phyloP scores from a whole-genome alignment of 805 yeast species.

The Teunomyces funiuensis region DNA sequence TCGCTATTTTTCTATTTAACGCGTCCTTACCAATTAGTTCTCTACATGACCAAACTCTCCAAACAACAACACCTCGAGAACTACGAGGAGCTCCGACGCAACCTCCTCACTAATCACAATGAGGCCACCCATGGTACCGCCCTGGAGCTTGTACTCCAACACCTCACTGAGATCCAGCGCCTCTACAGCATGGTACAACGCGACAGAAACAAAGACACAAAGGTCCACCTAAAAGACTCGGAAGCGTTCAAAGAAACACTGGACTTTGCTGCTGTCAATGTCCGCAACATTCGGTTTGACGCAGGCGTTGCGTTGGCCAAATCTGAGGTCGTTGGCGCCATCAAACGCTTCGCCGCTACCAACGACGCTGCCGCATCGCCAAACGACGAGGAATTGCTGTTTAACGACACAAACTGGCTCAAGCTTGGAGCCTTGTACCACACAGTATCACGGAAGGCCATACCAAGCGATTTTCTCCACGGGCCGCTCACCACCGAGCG shows the following conservation, averaged over 20 bases:
- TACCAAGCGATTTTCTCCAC: slow-evolving; percentile 58
- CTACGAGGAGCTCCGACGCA: slow-evolving; percentile 29
- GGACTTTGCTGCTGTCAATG: slow-evolving; percentile 62
- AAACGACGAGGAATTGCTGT: slow-evolving; percentile 26
- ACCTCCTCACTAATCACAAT: slow-evolving; percentile 39
- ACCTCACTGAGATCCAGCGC: slow-evolving; percentile 46
- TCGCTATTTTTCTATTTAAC: not conserved
- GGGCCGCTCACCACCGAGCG: slow-evolving; percentile 71
- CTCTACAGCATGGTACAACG: slow-evolving; percentile 45
- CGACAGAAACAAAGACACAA: slow-evolving; percentile 33
- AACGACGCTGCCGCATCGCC: slow-evolving; percentile 15
- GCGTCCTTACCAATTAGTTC: too few relatives aligned
- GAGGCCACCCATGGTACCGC: slow-evolving; percentile 62
- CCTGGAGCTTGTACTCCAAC: slow-evolving; percentile 43
- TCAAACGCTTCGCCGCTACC: slow-evolving; percentile 30
- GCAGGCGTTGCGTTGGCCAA: slow-evolving; percentile 50
- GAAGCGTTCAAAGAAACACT: slow-evolving; percentile 61
- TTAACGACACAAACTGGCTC: slow-evolving; percentile 58
- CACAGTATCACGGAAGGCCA: slow-evolving; percentile 46
- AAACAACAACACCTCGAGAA: slow-evolving; percentile 11
- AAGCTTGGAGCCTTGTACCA: slow-evolving; percentile 54
- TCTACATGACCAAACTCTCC: slow-evolving; percentile 4
- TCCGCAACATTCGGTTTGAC: slow-evolving; percentile 56
- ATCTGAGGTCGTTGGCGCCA: slow-evolving; percentile 43
- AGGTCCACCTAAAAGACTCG: slow-evolving; percentile 52